These are phyloP conservation scores for Medicago arabica DNA, from an alignment of 306 rosid species.

Conservation along the genomic window DNA sequence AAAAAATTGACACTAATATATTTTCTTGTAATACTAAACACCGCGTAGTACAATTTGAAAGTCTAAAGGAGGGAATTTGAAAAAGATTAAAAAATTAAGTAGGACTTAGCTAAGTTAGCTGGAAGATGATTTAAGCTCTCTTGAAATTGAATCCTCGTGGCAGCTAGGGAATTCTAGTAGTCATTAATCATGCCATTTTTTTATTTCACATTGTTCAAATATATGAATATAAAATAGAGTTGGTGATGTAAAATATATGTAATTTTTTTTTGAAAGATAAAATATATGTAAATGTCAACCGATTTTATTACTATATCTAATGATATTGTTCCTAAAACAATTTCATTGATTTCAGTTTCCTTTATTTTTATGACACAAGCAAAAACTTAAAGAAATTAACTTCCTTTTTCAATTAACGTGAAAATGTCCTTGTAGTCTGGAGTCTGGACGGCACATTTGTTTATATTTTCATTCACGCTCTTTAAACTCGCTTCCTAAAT, in stretches of 20 bases:
- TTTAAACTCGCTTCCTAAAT: neutral
- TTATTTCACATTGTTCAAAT: neutral
- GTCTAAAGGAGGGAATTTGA: neutral
- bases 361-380: neutral
- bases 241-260: too few relatives aligned
- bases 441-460: neutral
- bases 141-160: neutral
- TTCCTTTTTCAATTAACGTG: too few relatives aligned
- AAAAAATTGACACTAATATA: too few relatives aligned
- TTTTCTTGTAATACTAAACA: too few relatives aligned
- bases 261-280: too few relatives aligned
- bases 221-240: neutral
- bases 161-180: neutral
- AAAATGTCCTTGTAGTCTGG: neutral
- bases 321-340: neutral
- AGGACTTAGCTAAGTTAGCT: neutral
- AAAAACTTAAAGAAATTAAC: too few relatives aligned
- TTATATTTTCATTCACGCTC: neutral
- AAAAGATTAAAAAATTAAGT: neutral
- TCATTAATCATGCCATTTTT: neutral
- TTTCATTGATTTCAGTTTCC: neutral
- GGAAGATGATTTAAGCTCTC: neutral
- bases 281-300: neutral
- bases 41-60: slow-evolving; percentile 15
- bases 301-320: too few relatives aligned